phyloP scores from a whole-genome alignment of 352 stramenopile genomes.

The Phytophthora rubi region DNA sequence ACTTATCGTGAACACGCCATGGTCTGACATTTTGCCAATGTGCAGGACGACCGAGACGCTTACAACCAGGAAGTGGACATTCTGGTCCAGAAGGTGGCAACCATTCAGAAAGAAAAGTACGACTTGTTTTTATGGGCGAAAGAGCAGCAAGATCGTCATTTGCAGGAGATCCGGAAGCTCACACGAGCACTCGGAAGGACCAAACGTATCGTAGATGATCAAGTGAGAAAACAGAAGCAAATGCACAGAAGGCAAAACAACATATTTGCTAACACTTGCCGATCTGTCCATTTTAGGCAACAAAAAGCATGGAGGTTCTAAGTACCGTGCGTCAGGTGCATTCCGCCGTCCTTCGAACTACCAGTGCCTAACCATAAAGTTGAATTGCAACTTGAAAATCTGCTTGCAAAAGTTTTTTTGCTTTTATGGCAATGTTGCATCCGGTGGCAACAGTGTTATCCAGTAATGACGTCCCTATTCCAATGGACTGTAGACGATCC shows the following conservation, averaged over 20 bases:
- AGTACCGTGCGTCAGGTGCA: conserved; percentile 49
- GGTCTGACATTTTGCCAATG: not conserved
- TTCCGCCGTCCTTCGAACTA: conserved; percentile 33
- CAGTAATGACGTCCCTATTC: conserved; percentile 57
- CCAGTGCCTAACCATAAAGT: conserved; percentile 21
- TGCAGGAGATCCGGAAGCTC: conserved; percentile 88
- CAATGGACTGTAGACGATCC: conserved; percentile 90
- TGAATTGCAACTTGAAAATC: not conserved
- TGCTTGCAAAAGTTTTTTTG: not conserved
- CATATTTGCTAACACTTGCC: not conserved
- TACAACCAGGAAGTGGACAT: conserved; percentile 81
- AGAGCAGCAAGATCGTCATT: conserved; percentile 71
- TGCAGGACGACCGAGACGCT: conserved; percentile 68
- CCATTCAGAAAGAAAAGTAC: conserved; percentile 75
- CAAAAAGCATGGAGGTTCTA: conserved; percentile 50
- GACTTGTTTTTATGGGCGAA: conserved; percentile 76
- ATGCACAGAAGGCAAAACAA: not conserved
- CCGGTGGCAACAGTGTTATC: not conserved
- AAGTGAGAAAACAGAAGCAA: conserved; percentile 31
- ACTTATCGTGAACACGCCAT: not conserved
- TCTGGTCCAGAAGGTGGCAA: conserved; percentile 70
- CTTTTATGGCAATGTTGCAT: not conserved
- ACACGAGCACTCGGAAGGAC: conserved; percentile 65
- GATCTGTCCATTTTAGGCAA: conserved; percentile 28
- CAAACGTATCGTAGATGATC: conserved; percentile 70